Base-by-base conservation (phyloP, 2,329 filamentous ascomycete genomes). In the Aspergillus sp. region DNA sequence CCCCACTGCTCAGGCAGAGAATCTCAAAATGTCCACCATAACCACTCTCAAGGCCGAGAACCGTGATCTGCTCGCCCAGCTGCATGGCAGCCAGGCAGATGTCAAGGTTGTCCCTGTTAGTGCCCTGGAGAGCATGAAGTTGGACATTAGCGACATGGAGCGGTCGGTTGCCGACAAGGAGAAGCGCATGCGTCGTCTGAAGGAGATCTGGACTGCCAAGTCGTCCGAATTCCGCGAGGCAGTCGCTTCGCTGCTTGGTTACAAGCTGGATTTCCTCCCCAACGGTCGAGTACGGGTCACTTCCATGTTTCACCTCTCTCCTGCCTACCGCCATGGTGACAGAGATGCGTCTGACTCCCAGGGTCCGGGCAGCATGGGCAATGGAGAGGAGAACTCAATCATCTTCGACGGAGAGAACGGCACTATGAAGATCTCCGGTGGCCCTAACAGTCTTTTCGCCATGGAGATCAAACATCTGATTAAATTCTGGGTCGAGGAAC, bases 341-440 rank as follows among this genome's bases (percentile, higher is more conserved):
- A 43, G 52, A 1, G 69, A 81, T 64, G 62, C 76, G 6, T 81
- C 86, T 43, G 81, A 88, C 62, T 57, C 62, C 6, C 49, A 56
- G 11, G 68, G 67, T 1, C 60, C 64, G 1, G 69, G 67, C 5
- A 70, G 66, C 49, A 69, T 70, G 69, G 67, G 67, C 34, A 66
- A 69, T 28, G 69, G 67, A 5, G 71, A 74, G 47, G 74, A 75
- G 50, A 79, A 81, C 48, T 78, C 72, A 5, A 82, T 83, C 37
- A 82, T 95, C 0, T 96, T 96, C 64, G 90, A 95, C 66, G 90
- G 90, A 40, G 90, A 96, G 70, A 83, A 86, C 45, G 93, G 91
- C 6, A 96, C 90, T 1, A 98, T 98, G 93, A 98, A 98, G 76
- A 87, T 98, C 45, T 88, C 85, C 30, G 93, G 93, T 1, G 93